Conservation (phyloP, 2,329 filamentous ascomycete species). For the Pseudogymnoascus sp. region DNA sequence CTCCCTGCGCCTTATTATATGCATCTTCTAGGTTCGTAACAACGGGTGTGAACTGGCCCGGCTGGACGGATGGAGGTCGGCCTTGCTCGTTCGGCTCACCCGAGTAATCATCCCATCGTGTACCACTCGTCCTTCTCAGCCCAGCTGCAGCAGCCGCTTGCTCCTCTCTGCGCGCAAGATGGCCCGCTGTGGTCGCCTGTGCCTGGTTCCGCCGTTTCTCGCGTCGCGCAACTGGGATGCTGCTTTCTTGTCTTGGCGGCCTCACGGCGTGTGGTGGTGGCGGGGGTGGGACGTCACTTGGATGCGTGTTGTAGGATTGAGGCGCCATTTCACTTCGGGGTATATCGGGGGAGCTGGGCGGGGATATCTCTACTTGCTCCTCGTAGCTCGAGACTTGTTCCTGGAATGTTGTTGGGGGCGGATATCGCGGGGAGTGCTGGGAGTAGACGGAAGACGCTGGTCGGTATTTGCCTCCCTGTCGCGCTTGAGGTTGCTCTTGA, state of each 20-base stretch:
- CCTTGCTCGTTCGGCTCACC: slow-evolving; percentile 55
- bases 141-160: slow-evolving; percentile 21
- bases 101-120: slow-evolving; percentile 58
- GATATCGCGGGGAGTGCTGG: slow-evolving; percentile 39
- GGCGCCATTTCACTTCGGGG: neutral
- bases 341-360: slow-evolving; percentile 36
- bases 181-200: slow-evolving; percentile 12
- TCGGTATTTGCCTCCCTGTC: slow-evolving; percentile 32
- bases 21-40: slow-evolving; percentile 24
- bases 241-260: slow-evolving; percentile 20
- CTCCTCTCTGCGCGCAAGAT: slow-evolving; percentile 2
- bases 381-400: slow-evolving; percentile 13
- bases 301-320: neutral
- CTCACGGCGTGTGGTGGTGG: slow-evolving; percentile 9
- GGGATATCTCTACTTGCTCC: slow-evolving; percentile 33
- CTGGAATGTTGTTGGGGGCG: slow-evolving; percentile 13
- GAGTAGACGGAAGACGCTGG: slow-evolving; percentile 58
- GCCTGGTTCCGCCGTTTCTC: slow-evolving; percentile 27
- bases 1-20: slow-evolving; percentile 26
- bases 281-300: neutral
- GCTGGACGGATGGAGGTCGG: slow-evolving; percentile 48
- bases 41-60: slow-evolving; percentile 39
- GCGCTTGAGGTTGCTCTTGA: slow-evolving; percentile 14
- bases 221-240: slow-evolving; percentile 27
- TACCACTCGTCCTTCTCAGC: slow-evolving; percentile 20